These are phyloP conservation scores for Citrus cavaleriei DNA, from an alignment of 345 rosid species.

Conservation along the genomic window DNA sequence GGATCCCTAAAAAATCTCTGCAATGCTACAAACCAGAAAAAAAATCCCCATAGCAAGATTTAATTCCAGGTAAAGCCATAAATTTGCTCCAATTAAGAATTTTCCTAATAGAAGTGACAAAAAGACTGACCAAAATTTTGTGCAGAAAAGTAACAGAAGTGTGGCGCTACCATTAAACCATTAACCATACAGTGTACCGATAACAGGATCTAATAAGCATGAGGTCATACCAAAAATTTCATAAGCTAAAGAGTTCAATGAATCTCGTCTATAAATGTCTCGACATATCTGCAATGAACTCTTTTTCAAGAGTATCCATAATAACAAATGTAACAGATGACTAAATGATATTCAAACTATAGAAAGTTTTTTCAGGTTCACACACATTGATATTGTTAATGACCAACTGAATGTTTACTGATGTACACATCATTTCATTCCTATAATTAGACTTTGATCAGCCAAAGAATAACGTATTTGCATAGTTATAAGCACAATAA, in stretches of 20 bases:
- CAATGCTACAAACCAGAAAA: neutral
- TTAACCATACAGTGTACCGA: neutral
- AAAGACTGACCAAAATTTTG: neutral
- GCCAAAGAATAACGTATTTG: neutral
- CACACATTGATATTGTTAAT: neutral
- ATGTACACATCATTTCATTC: neutral
- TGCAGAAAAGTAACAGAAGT: neutral
- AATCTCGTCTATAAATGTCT: neutral
- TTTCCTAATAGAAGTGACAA: neutral
- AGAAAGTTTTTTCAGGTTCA: neutral
- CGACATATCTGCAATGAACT: neutral
- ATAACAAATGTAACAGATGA: neutral
- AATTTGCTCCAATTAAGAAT: neutral
- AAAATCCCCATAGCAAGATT: neutral
- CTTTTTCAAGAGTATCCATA: neutral
- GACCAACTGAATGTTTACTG: neutral
- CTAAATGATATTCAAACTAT: neutral
- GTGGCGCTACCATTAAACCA: neutral
- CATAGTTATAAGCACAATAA: neutral
- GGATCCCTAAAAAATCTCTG: neutral
- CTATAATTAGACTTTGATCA: neutral
- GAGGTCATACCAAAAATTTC: neutral
- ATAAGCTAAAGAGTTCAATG: neutral
- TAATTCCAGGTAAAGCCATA: neutral
- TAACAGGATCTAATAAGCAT: neutral